These are phyloP conservation scores for Dissophora globulifera DNA, from an alignment of 192 early-diverging fungal genomes.

Conservation along the genomic window DNA sequence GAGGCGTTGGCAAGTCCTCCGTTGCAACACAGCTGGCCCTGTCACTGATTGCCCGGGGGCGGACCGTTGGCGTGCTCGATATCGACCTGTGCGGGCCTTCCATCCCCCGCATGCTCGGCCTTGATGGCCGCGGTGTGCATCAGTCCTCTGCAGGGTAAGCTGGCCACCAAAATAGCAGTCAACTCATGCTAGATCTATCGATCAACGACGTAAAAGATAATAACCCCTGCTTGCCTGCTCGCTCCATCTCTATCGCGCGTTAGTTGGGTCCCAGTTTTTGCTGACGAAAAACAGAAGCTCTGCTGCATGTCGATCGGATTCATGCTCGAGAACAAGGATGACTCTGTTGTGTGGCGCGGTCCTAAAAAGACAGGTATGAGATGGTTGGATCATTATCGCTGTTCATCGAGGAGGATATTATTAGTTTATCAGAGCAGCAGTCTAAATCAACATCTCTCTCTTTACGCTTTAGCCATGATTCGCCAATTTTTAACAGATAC, in stretches of 20 bases:
- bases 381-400: background rate
- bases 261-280: slow-evolving; percentile 85
- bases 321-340: slow-evolving; percentile 85
- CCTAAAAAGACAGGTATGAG: slow-evolving; percentile 94
- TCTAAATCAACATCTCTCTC: background rate
- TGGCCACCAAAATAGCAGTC: too few species aligned
- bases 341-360: slow-evolving; percentile 98
- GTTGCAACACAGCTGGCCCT: slow-evolving; percentile 88
- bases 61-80: slow-evolving; percentile 91
- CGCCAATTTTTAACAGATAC: slow-evolving; percentile 97
- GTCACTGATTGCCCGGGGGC: slow-evolving; percentile 67
- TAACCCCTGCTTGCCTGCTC: too few species aligned
- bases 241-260: too few species aligned
- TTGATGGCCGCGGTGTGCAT: slow-evolving; percentile 89
- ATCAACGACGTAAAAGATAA: too few species aligned
- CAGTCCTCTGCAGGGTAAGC: slow-evolving; percentile 88
- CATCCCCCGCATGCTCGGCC: slow-evolving; percentile 94
- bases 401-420: background rate
- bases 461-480: slow-evolving; percentile 82
- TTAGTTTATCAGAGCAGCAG: too few species aligned
- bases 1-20: slow-evolving; percentile 97
- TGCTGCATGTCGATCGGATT: slow-evolving; percentile 98
- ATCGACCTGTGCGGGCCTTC: slow-evolving; percentile 98
- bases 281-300: slow-evolving; percentile 72
- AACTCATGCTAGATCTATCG: too few species aligned